Base-by-base conservation (phyloP, 176 grass and related monocot genomes). In the Lolium rigidum region DNA sequence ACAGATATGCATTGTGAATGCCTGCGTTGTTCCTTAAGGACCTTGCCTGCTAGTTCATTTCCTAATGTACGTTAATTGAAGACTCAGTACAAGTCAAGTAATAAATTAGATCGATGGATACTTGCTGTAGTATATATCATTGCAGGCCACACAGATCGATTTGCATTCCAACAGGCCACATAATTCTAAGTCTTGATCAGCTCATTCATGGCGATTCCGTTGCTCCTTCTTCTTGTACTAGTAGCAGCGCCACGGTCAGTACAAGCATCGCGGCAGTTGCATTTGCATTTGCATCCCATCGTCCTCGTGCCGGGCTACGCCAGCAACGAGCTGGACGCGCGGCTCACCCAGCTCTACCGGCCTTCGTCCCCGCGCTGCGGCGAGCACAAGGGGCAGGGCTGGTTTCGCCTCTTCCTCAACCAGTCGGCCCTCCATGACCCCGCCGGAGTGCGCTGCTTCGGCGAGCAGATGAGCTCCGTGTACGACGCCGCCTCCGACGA, bases 251-350 rank as follows among this genome's bases (percentile, higher is more conserved):
- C 18, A 20, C 18, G 50, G 4, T 28, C 50, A 9, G 39, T 37
- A 9, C 31, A 25, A 51, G 17, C 74, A 7, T 20, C 2, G 28
- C 31, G 16, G 9, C 39, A 9, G 31, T 35, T 58, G 35, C n/a
- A n/a, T n/a, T n/a, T n/a, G n/a, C n/a, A n/a, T n/a, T n/a, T n/a
- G n/a, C 63, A 25, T 20, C 86, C 92, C 4, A 16, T 93, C 2
- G 83, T 93, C 56, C 31, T 93, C 49, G 90, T 93, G 28, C 92
- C 92, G 12, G 92, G 92, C 9, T 87, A 80, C 49, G 86, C 88
- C 14, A 86, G 82, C 77, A 93, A 93, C 82, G 82, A 93, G 78
- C 92, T 93, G 2, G 88, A 93, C 72, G 88, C 85, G 11, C 92
- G 88, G 43, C 92, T 93, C 39, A 93, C 86, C 2, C n/a, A 46